phyloP scores from a whole-genome alignment of 2,329 filamentous ascomycete genomes.

The Peltaster fructicola region DNA sequence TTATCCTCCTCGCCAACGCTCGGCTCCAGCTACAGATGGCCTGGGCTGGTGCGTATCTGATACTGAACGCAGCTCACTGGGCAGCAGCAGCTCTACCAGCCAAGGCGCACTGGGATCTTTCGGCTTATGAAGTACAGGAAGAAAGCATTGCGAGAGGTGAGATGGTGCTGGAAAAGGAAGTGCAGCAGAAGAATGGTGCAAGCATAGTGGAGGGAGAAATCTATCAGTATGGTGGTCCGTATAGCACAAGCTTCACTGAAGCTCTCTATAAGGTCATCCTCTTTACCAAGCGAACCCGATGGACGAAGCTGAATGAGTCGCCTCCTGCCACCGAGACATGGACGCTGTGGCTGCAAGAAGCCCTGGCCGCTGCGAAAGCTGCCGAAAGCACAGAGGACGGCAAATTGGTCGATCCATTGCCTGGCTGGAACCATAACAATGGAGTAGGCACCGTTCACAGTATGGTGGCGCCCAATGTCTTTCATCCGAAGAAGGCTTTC shows the following conservation, averaged over 20 bases:
- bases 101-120: slow-evolving; percentile 31
- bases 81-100: slow-evolving; percentile 31
- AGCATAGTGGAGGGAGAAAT: too few relatives aligned
- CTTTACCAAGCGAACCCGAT: slow-evolving; percentile 25
- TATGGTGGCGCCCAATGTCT: too few relatives aligned
- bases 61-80: slow-evolving; percentile 34
- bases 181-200: too few relatives aligned
- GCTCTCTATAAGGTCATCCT: slow-evolving; percentile 33
- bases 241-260: slow-evolving; percentile 27
- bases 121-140: slow-evolving; percentile 24
- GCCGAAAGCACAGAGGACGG: too few relatives aligned
- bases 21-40: slow-evolving; percentile 29
- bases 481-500: too few relatives aligned
- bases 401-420: too few relatives aligned
- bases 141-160: slow-evolving; percentile 21
- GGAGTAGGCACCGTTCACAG: too few relatives aligned
- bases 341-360: slow-evolving; percentile 24
- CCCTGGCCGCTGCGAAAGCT: too few relatives aligned
- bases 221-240: slow-evolving; percentile 7
- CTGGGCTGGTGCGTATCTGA: slow-evolving; percentile 32
- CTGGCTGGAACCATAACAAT: too few relatives aligned
- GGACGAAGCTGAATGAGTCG: slow-evolving; percentile 23
- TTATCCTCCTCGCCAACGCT: slow-evolving; percentile 33
- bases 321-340: slow-evolving; percentile 26
- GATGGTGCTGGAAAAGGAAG: too few relatives aligned